Conservation (phyloP, 2,329 filamentous ascomycete species). For the Colletotrichum graminicola region DNA sequence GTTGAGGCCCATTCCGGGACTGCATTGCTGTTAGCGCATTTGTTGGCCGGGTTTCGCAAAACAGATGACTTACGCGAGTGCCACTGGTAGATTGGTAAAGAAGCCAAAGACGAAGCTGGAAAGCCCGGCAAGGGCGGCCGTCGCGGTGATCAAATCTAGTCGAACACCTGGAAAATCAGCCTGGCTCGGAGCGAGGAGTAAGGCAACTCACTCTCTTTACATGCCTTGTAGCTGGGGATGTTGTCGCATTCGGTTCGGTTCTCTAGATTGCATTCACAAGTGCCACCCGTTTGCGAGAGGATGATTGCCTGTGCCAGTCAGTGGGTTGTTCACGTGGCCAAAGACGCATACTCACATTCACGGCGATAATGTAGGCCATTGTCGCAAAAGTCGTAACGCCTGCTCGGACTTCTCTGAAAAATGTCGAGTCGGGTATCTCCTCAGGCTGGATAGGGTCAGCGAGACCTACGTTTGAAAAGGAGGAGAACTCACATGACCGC, state of each 20-base stretch:
- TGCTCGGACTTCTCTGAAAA: constrained; percentile 83
- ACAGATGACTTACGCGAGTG: constrained; percentile 71
- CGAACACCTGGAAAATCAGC: constrained; percentile 65
- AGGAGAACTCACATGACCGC: constrained; percentile 71
- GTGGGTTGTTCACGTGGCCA: neutral
- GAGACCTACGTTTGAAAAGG: neutral
- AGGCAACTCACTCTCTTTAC: constrained; percentile 59
- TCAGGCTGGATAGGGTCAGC: constrained; percentile 62
- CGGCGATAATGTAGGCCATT: constrained; percentile 88
- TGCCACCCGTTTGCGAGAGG: constrained; percentile 80
- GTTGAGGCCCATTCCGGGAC: constrained; percentile 76
- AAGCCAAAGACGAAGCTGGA: constrained; percentile 83
- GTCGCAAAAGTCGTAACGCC: constrained; percentile 84
- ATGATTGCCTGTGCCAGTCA: constrained; percentile 70
- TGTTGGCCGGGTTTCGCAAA: neutral
- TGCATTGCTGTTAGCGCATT: constrained; percentile 48
- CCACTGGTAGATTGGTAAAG: constrained; percentile 84
- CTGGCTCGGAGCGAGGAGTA: neutral
- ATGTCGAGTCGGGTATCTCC: constrained; percentile 76
- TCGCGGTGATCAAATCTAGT: constrained; percentile 84
- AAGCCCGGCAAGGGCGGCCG: constrained; percentile 82
- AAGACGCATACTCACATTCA: constrained; percentile 63
- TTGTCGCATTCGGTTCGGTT: constrained; percentile 62
- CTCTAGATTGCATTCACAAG: constrained; percentile 72
- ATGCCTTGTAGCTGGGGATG: constrained; percentile 57